These are phyloP conservation scores for Haberlea rhodopensis DNA, from an alignment of 257 asterid genomes.

Conservation along the genomic window DNA sequence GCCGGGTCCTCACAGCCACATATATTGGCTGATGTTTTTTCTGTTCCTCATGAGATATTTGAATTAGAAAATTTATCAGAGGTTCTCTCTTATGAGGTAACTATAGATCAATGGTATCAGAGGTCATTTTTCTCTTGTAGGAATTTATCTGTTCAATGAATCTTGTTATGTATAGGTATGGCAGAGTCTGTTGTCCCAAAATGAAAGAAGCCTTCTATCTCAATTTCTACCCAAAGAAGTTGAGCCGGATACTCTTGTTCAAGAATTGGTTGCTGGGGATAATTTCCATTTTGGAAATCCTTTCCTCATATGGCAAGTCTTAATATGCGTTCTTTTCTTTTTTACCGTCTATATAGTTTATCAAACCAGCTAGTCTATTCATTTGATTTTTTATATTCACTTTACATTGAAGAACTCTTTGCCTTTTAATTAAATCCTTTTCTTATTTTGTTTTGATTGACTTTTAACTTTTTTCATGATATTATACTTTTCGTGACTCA, in stretches of 20 bases:
- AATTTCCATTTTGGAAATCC: slow-evolving; percentile 87
- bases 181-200: slow-evolving; percentile 64
- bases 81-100: slow-evolving; percentile 73
- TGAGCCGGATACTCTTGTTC: slow-evolving; percentile 53
- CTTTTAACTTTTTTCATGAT: slow-evolving; percentile 1
- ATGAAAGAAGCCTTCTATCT: slow-evolving; percentile 58
- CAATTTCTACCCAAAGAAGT: slow-evolving; percentile 65
- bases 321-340: slow-evolving; percentile 25
- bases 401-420: slow-evolving; percentile 2
- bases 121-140: slow-evolving; percentile 14
- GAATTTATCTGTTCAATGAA: slow-evolving; percentile 25
- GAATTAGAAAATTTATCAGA: slow-evolving; percentile 54
- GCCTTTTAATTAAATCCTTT: neutral
- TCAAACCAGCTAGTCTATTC: slow-evolving; percentile 1
- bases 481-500: slow-evolving; percentile 8
- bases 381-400: neutral
- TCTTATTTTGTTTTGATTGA: slow-evolving; percentile 10
- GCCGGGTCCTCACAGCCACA: slow-evolving; percentile 39
- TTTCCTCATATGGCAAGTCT: slow-evolving; percentile 67
- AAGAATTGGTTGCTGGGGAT: slow-evolving; percentile 68
- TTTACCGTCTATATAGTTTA: slow-evolving; percentile 21
- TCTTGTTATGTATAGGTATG: slow-evolving; percentile 62
- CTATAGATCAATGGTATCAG: slow-evolving; percentile 1
- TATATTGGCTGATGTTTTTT: slow-evolving; percentile 66
- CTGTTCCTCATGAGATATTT: slow-evolving; percentile 74